Evolutionary conservation across 225 moss, liverwort and hornwort species (phyloP).

Genomic region (Climacium dendroides): DNA sequence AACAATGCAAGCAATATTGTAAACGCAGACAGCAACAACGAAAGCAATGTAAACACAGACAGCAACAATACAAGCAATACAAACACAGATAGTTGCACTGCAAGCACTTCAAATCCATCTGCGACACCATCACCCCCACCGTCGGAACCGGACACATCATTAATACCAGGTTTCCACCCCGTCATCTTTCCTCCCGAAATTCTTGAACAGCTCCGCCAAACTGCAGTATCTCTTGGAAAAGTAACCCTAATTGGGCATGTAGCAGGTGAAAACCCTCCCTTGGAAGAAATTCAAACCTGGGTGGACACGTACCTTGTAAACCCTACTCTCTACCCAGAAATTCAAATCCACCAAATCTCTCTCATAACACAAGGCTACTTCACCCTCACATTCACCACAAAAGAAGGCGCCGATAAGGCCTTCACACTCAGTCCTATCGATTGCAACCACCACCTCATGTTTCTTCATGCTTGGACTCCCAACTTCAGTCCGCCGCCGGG

Average conservation of each 20-base stretch:
- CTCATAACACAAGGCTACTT: constrained; percentile 6
- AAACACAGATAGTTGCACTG: background rate
- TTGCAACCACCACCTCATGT: constrained; percentile 4
- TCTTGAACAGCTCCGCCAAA: constrained; percentile 1
- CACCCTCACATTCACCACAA: background rate
- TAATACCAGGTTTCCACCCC: background rate
- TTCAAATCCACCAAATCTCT: constrained; percentile 5
- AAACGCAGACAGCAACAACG: background rate
- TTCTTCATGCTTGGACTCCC: constrained; percentile 16
- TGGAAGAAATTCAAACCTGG: background rate
- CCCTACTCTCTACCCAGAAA: background rate
- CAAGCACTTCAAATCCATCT: background rate
- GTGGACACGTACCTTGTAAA: background rate
- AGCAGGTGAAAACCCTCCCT: background rate
- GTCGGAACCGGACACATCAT: background rate
- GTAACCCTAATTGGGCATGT: constrained; percentile 8
- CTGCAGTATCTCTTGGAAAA: background rate
- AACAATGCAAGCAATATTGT: background rate
- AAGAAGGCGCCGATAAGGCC: background rate
- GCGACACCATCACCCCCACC: background rate
- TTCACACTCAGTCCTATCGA: background rate
- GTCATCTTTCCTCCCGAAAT: constrained; percentile 2
- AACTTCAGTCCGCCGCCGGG: constrained; percentile 3
- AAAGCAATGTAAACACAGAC: background rate
- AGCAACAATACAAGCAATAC: background rate